Evolutionary conservation across 1,284 basidiomycete genomes (phyloP), one percentile per base, ranked within the genome.

Genomic region (Ganoderma resinaceum): DNA sequence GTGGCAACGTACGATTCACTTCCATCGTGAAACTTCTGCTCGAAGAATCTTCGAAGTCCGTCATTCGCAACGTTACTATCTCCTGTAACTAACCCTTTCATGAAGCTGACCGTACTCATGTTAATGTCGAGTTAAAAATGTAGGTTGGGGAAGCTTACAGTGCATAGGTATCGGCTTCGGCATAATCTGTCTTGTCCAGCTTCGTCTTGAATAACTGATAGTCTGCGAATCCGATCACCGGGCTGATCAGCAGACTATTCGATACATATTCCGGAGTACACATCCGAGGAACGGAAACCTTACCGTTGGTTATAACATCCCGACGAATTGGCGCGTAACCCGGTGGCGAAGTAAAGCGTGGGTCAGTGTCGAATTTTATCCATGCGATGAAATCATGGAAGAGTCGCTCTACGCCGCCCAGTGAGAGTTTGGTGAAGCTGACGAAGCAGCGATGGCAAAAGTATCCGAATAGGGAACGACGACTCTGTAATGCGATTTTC

Each of bases 391-490:
- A 93, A 73, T 93, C 89, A 59, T 80, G 78, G 69, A 87, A 87
- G 40, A 95, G 83, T 68, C 86, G 86, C 55, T 85, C 82, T 23
- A 91, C 82, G 5, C 90, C 92, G 63, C 85, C 83, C 72, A 90
- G 92, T 0, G 92, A 92, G 5, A 95, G 82, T 75, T 95, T 95
- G 72, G 86, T 76, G 77, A 90, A 94, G 74, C 86, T 90, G 62
- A 93, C 83, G 70, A 85, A 90, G 75, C 91, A 93, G 57, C 93
- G 85, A 61, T 93, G 89, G 73, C 86, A 89, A 73, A 94, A 94
- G 74, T 88, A 92, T 2, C 93, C 93, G 77, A 94, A 93, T 38
- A 93, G 79, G 0, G 93, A 95, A n/a, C 92, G 89, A 42, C 89
- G 87, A 65, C 82, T 81, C 90, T 90, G 49, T 26, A 43, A 2